Conservation (phyloP, 2,329 filamentous ascomycete genomes). For the Nemania sp. region DNA sequence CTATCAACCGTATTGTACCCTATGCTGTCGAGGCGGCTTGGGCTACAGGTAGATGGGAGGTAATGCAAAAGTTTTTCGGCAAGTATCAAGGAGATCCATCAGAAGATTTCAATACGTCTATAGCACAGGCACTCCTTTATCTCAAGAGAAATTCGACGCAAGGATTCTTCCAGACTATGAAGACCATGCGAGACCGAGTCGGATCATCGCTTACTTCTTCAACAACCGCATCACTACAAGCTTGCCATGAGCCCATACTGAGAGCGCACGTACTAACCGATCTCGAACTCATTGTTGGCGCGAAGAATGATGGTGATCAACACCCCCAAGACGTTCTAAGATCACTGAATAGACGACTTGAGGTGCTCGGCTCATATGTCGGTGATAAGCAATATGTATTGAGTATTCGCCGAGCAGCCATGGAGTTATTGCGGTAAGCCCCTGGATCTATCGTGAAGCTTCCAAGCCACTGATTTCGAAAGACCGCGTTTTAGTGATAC, state of each 20-base stretch:
- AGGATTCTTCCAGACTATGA: slow-evolving; percentile 61
- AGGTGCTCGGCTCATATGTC: slow-evolving; percentile 84
- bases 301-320: slow-evolving; percentile 46
- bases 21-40: slow-evolving; percentile 91
- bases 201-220: slow-evolving; percentile 75
- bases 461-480: slow-evolving; percentile 36
- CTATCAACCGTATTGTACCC: slow-evolving; percentile 68
- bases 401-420: slow-evolving; percentile 80
- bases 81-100: slow-evolving; percentile 55
- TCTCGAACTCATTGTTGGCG: slow-evolving; percentile 72
- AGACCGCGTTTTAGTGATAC: slow-evolving; percentile 66
- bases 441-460: slow-evolving; percentile 18
- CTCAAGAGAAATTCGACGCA: slow-evolving; percentile 56
- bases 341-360: slow-evolving; percentile 75
- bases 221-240: slow-evolving; percentile 77
- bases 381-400: slow-evolving; percentile 93
- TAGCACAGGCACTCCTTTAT: slow-evolving; percentile 69
- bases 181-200: slow-evolving; percentile 68
- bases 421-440: slow-evolving; percentile 73
- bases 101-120: slow-evolving; percentile 78
- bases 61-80: slow-evolving; percentile 67
- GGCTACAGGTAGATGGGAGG: slow-evolving; percentile 82
- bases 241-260: slow-evolving; percentile 82
- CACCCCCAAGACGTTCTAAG: slow-evolving; percentile 51
- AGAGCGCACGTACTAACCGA: slow-evolving; percentile 88